Percentiles rank a stretch among this genome's conserved stretches.
phyloP scores from a whole-genome alignment of 495 filamentous ascomycete species.

The Penicillium paxilli region DNA sequence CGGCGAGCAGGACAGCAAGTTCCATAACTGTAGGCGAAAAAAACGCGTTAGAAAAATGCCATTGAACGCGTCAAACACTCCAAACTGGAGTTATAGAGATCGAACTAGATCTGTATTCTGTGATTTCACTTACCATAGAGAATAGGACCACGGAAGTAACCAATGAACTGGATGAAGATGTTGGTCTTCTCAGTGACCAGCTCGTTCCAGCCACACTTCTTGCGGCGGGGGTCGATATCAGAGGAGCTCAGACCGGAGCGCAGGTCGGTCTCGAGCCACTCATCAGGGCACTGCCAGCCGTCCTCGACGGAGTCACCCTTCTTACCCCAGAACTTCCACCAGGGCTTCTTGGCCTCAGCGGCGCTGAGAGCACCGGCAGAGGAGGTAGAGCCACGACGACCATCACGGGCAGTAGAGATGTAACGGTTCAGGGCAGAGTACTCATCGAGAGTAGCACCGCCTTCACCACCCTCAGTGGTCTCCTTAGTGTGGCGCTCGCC shows the following conservation, averaged over 20 bases:
- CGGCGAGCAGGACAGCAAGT: conserved; percentile 75
- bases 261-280: conserved; percentile 75
- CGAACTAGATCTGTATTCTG: no score
- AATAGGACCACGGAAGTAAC: conserved; percentile 81
- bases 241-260: conserved; percentile 55
- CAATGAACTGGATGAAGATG: conserved; percentile 72
- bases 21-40: conserved; percentile 65
- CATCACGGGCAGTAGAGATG: conserved; percentile 66
- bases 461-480: conserved; percentile 24
- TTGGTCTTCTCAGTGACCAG: conserved; percentile 75
- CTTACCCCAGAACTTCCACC: conserved; percentile 59
- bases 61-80: not conserved
- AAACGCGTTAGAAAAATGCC: conserved; percentile 1
- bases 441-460: conserved; percentile 43
- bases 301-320: conserved; percentile 31
- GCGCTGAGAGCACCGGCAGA: conserved; percentile 44
- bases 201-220: conserved; percentile 72
- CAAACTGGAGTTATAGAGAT: not conserved
- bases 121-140: conserved; percentile 80
- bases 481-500: conserved; percentile 40
- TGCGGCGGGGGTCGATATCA: conserved; percentile 66
- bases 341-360: conserved; percentile 51
- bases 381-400: conserved; percentile 56
- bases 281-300: conserved; percentile 60
- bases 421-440: conserved; percentile 61